Conservation (phyloP, 176 grass and related monocot species). For the Tillandsia leiboldiana region DNA sequence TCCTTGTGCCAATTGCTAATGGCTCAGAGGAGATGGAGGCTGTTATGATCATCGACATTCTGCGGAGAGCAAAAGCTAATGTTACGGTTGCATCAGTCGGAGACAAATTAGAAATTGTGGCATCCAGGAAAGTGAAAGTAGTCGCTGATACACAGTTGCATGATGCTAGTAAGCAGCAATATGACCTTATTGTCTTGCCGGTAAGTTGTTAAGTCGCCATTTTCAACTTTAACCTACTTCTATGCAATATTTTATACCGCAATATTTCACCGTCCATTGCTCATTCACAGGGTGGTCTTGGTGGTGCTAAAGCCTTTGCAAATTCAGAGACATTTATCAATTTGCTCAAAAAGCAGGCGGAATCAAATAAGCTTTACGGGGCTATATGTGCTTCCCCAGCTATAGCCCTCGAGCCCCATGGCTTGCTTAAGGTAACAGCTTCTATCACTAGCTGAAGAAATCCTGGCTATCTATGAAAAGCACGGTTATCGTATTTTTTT, state of each 20-base stretch:
- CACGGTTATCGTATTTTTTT: neutral
- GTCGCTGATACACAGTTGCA: conserved; percentile 73
- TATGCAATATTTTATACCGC: neutral
- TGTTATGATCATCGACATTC: conserved; percentile 64
- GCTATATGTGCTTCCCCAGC: conserved; percentile 88
- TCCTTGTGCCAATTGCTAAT: conserved; percentile 96
- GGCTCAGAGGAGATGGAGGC: conserved; percentile 94
- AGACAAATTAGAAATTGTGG: conserved; percentile 69
- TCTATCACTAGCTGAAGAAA: neutral
- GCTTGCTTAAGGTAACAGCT: conserved; percentile 58
- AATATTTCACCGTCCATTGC: neutral
- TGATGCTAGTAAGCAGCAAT: conserved; percentile 59
- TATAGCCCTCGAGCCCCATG: conserved; percentile 58
- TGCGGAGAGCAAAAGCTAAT: conserved; percentile 75
- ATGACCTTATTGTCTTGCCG: conserved; percentile 85
- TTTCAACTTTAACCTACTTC: neutral
- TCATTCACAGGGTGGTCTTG: conserved; percentile 49
- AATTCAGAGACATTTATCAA: conserved; percentile 48
- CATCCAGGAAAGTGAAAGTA: conserved; percentile 70
- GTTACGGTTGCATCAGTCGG: conserved; percentile 71
- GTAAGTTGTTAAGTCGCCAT: conserved; percentile 28
- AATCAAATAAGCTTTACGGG: conserved; percentile 56
- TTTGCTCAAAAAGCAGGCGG: conserved; percentile 63
- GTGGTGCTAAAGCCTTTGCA: conserved; percentile 56
- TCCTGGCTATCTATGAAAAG: no score